Evolutionary conservation across 1,284 basidiomycete genomes (phyloP).

Genomic region (Malassezia sympodialis): DNA sequence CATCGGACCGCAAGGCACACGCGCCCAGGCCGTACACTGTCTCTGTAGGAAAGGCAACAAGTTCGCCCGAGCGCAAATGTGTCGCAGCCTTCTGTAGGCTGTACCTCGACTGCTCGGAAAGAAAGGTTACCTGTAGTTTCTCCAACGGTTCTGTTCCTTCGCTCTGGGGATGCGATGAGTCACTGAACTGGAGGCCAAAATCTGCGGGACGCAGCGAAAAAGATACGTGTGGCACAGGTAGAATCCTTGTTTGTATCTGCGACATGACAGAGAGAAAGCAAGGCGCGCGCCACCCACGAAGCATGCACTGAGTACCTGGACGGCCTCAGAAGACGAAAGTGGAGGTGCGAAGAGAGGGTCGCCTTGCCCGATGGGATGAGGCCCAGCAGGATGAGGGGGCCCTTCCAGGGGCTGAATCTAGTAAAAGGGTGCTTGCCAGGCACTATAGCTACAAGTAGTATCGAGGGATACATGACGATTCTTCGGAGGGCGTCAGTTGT

Average conservation of each 20-base stretch:
- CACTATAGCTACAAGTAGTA: too few species aligned
- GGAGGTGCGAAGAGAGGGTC: background rate
- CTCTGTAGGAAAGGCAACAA: conserved; percentile 89
- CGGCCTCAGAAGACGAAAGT: background rate
- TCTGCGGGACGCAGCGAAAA: background rate
- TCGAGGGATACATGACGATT: too few species aligned
- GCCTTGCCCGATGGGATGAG: too few species aligned
- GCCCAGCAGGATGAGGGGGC: too few species aligned
- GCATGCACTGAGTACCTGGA: background rate
- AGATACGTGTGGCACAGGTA: background rate
- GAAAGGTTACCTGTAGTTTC: conserved; percentile 4
- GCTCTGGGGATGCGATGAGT: background rate
- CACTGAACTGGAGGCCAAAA: conserved; percentile 6
- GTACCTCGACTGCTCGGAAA: conserved; percentile 20
- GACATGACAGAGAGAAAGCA: background rate
- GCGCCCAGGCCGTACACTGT: conserved; percentile 96
- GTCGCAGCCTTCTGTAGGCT: conserved; percentile 37
- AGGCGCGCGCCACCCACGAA: background rate
- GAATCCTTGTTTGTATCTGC: background rate
- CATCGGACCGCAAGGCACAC: conserved; percentile 56
- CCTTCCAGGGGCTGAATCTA: too few species aligned
- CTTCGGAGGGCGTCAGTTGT: too few species aligned
- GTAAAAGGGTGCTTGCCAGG: too few species aligned
- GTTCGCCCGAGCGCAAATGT: conserved; percentile 31
- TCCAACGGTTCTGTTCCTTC: background rate